Base-by-base conservation (phyloP, 768 basidiomycete species). In the Boletus patriciae region DNA sequence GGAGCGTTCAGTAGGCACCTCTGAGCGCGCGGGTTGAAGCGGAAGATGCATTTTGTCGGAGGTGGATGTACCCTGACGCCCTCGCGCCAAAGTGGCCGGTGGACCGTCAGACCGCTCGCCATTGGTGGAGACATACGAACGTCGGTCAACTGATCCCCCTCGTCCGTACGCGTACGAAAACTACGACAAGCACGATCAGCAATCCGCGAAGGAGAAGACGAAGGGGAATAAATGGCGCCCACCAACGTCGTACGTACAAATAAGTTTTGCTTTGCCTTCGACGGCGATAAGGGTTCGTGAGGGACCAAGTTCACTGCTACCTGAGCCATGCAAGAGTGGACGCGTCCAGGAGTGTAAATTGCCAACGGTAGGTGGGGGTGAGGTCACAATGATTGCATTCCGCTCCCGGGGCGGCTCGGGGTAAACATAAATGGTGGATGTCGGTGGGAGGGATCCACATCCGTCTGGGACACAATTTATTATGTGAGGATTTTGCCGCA, bases 141-240 rank as follows among this genome's bases (percentile, higher is more conserved):
- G 59, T 25, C 62, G 64, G 44, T 63, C 63, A 3, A 69, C 64
- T 11, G 60, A 70, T 3, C 64, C 68, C 1, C 68, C 62, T 42
- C 69, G 56, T 11, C 69, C 69, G 2, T 60, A 62, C 9, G 64
- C 69, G 2, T 60, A 62, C 9, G 64, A 60, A 29, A 38, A 21
- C 69, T 70, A 47, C 7, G 10, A 41, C 6, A 15, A 1, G 31
- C 11, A 48, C 19, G 18, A 44, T 63, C 25, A 58, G 29, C 42
- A n/a, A 46, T 3, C 13, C 9, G 33, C 40, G 19, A n/a, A 15
- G 18, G 7, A 8, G 10, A 21, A 18, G 34, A 25, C 25, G 25
- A 12, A 33, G 11, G n/a, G 18, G 44, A 19, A 18, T 37, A 38
- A 6, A 34, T n/a, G 12, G 1, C 16, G 19, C 16, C 16, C 19